Evolutionary conservation across 345 rosid genomes (phyloP).

Genomic region (Syzygium oleosum): DNA sequence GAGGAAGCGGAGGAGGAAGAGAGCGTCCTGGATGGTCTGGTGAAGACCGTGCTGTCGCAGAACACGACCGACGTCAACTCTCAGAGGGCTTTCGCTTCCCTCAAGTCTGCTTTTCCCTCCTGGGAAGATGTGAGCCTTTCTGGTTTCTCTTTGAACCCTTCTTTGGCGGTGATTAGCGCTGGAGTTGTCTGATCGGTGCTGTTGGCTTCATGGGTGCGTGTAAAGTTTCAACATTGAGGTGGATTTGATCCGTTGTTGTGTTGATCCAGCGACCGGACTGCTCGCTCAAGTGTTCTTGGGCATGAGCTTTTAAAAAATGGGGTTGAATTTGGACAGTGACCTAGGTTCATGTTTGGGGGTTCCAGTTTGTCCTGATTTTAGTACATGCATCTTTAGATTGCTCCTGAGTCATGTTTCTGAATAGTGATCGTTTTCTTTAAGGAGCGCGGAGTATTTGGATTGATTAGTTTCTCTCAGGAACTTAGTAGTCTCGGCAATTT

Average conservation of each 20-base stretch:
- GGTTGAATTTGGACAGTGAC: neutral
- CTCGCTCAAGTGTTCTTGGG: neutral
- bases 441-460: neutral
- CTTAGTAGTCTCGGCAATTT: neutral
- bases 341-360: neutral
- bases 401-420: neutral
- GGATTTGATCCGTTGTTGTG: neutral
- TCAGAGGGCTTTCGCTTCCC: slow-evolving; percentile 65
- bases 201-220: neutral
- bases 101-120: slow-evolving; percentile 50
- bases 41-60: slow-evolving; percentile 73
- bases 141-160: neutral
- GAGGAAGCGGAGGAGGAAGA: slow-evolving; percentile 25
- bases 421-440: neutral
- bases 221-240: neutral
- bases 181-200: neutral
- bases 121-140: slow-evolving; percentile 50
- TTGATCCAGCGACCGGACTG: neutral
- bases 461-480: neutral
- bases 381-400: neutral
- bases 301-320: neutral
- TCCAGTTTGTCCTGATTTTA: neutral
- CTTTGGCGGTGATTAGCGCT: neutral
- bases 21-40: slow-evolving; percentile 74
- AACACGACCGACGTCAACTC: slow-evolving; percentile 77